phyloP scores from a whole-genome alignment of 2,329 filamentous ascomycete species.

The Arthrocladium fulminans region DNA sequence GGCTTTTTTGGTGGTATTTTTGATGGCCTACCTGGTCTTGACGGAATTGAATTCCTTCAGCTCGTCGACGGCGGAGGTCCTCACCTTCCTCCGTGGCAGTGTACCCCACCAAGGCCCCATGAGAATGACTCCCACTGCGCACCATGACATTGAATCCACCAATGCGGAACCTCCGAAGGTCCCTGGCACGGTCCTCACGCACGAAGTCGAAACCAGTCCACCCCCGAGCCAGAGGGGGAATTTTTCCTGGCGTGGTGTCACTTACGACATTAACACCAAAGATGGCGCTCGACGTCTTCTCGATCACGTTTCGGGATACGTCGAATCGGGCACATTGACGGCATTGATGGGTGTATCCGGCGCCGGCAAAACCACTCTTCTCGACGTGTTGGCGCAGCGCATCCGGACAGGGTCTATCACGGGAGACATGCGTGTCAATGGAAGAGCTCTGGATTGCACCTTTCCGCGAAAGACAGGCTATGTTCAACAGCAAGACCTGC shows the following conservation, averaged over 20 bases:
- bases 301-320: slow-evolving; percentile 59
- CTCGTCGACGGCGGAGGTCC: slow-evolving; percentile 70
- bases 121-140: slow-evolving; percentile 45
- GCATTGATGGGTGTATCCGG: slow-evolving; percentile 60
- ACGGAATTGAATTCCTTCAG: slow-evolving; percentile 72
- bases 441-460: slow-evolving; percentile 36
- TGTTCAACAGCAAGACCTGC: slow-evolving; percentile 58
- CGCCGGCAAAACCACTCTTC: slow-evolving; percentile 41
- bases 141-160: slow-evolving; percentile 11
- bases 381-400: slow-evolving; percentile 39
- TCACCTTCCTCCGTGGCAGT: slow-evolving; percentile 63
- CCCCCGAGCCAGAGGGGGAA: slow-evolving; percentile 43
- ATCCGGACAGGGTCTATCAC: slow-evolving; percentile 37
- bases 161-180: slow-evolving; percentile 19
- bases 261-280: slow-evolving; percentile 53
- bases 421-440: slow-evolving; percentile 39
- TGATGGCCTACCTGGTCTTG: slow-evolving; percentile 64
- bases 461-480: slow-evolving; percentile 49
- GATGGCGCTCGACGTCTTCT: slow-evolving; percentile 41
- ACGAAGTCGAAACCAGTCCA: slow-evolving; percentile 24
- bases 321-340: slow-evolving; percentile 66
- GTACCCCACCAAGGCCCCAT: slow-evolving; percentile 51
- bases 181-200: slow-evolving; percentile 20
- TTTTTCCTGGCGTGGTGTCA: slow-evolving; percentile 81
- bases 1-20: slow-evolving; percentile 64